Evolutionary conservation across 352 stramenopile genomes (phyloP).

Genomic region (Plasmopara muralis): DNA sequence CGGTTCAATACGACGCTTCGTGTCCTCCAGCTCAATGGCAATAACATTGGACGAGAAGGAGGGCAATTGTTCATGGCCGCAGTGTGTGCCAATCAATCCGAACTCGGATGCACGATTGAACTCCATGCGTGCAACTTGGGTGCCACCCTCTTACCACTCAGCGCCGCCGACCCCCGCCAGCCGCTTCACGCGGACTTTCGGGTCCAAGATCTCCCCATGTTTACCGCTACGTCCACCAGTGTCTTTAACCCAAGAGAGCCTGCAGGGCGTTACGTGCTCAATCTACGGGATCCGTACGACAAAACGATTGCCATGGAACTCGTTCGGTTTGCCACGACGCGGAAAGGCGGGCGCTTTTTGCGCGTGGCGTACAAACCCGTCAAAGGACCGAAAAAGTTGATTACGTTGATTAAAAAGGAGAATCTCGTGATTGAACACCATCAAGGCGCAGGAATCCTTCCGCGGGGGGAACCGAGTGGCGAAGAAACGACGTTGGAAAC

Average conservation of each 20-base stretch:
- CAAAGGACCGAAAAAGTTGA: constrained; percentile 23
- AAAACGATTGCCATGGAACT: constrained; percentile 74
- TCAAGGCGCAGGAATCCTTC: constrained; percentile 11
- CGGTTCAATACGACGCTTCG: constrained; percentile 53
- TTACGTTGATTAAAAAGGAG: constrained; percentile 50
- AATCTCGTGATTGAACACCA: constrained; percentile 27
- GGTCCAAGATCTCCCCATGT: constrained; percentile 24
- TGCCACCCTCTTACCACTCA: constrained; percentile 17
- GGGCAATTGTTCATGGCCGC: constrained; percentile 61
- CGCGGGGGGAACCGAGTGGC: background rate
- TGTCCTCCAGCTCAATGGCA: constrained; percentile 65
- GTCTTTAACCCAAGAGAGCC: constrained; percentile 73
- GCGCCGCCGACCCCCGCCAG: background rate
- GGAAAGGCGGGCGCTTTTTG: constrained; percentile 70
- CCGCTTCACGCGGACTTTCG: background rate
- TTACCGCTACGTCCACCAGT: constrained; percentile 25
- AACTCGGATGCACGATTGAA: constrained; percentile 48
- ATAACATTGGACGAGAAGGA: constrained; percentile 64
- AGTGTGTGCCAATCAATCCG: constrained; percentile 48
- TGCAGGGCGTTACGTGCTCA: constrained; percentile 59
- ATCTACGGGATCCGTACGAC: constrained; percentile 64
- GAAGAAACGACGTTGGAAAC: constrained; percentile 51
- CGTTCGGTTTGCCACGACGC: constrained; percentile 55
- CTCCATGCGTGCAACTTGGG: constrained; percentile 59
- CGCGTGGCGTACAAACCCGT: constrained; percentile 47